Evolutionary conservation across 805 yeast species (phyloP).

Genomic region (Candida ovalis): DNA sequence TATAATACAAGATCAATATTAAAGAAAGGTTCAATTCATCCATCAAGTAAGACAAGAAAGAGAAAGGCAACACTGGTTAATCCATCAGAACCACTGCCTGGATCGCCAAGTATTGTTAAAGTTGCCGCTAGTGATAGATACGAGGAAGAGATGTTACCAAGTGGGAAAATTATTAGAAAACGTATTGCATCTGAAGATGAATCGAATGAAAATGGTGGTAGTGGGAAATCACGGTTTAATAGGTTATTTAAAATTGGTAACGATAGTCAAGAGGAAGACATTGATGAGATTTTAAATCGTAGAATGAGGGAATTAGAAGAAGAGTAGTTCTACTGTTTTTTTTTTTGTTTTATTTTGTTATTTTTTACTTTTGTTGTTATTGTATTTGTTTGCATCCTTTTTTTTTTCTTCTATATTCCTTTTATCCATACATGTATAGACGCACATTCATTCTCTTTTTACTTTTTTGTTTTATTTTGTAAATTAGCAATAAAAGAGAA

Average conservation of each 20-base stretch:
- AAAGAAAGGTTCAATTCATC: constrained; percentile 33
- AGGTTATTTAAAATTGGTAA: constrained; percentile 33
- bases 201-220: constrained; percentile 24
- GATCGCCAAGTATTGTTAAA: constrained; percentile 35
- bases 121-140: constrained; percentile 34
- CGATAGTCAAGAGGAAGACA: constrained; percentile 44
- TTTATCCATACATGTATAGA: too few species aligned
- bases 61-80: constrained; percentile 46
- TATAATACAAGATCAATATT: constrained; percentile 28
- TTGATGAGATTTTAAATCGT: constrained; percentile 39
- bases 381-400: not conserved
- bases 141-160: constrained; percentile 62
- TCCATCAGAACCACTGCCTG: constrained; percentile 49
- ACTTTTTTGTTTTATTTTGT: not conserved
- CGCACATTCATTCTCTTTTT: too few species aligned
- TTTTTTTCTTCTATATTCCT: not conserved
- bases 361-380: not conserved
- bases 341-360: not conserved
- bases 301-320: constrained; percentile 33
- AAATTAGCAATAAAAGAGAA: not conserved
- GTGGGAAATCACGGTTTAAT: constrained; percentile 29
- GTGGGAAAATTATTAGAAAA: constrained; percentile 60
- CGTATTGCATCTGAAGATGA: constrained; percentile 24
- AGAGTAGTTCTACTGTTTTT: not conserved
- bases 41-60: constrained; percentile 36